Conservation (phyloP, 164 flowering plant species). For the Kalanchoe fedtschenkoi region DNA sequence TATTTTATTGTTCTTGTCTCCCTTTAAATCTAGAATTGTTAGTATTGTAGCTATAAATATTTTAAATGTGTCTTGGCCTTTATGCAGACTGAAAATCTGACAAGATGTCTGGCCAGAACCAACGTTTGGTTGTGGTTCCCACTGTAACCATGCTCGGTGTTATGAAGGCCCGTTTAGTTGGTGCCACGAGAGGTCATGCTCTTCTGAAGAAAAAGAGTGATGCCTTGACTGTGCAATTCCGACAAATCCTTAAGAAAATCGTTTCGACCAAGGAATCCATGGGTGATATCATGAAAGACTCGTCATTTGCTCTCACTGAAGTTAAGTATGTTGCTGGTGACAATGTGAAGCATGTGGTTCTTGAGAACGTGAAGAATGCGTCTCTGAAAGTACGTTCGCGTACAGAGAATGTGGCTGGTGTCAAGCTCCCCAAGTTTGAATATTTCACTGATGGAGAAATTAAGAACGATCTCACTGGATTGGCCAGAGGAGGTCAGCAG, state of each 20-base stretch:
- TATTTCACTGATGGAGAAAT: constrained; percentile 78
- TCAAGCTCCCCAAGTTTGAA: constrained; percentile 87
- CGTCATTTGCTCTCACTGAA: constrained; percentile 82
- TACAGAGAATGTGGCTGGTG: constrained; percentile 86
- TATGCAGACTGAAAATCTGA: constrained; percentile 10
- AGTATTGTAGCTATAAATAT: too few species aligned
- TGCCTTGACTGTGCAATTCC: constrained; percentile 85
- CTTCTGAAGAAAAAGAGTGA: constrained; percentile 96
- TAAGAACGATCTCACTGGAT: constrained; percentile 83
- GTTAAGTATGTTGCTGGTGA: constrained; percentile 96
- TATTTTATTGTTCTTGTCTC: too few species aligned
- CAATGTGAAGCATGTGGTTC: constrained; percentile 74
- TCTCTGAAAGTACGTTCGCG: constrained; percentile 69
- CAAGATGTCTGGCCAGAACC: constrained; percentile 82
- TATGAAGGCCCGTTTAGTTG: constrained; percentile 81
- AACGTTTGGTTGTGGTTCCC: constrained; percentile 84
- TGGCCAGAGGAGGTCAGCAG: constrained; percentile 96
- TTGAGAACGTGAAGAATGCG: constrained; percentile 76
- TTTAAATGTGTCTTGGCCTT: background rate
- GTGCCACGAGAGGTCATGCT: constrained; percentile 98
- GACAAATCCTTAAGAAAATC: constrained; percentile 79
- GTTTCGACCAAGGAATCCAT: constrained; percentile 80
- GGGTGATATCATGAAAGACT: constrained; percentile 84
- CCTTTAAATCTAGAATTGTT: background rate
- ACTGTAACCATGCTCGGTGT: constrained; percentile 89